Conservation (phyloP, 768 basidiomycete genomes). For the Termitomyces eurrhizus region DNA sequence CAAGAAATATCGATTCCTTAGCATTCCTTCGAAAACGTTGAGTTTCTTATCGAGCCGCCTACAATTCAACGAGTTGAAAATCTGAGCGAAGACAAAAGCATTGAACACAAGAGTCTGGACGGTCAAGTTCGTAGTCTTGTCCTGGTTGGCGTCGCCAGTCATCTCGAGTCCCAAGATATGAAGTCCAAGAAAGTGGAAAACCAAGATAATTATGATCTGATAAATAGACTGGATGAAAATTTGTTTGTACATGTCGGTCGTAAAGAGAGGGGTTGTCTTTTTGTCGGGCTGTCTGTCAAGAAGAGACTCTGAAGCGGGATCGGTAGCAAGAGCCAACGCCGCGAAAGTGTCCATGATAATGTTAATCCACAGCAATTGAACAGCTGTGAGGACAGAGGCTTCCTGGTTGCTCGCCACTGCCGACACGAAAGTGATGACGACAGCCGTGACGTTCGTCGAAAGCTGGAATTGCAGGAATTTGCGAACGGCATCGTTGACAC, state of each 20-base stretch:
- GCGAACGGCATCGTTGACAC: constrained; percentile 95
- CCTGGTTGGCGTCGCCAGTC: constrained; percentile 23
- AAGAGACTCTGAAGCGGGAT: constrained; percentile 78
- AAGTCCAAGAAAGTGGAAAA: constrained; percentile 85
- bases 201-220: constrained; percentile 76
- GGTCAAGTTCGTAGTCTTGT: too few species aligned
- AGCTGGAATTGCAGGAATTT: constrained; percentile 98
- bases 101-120: constrained; percentile 95
- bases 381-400: constrained; percentile 86
- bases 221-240: constrained; percentile 87
- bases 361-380: constrained; percentile 98
- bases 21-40: constrained; percentile 86
- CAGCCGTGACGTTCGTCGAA: constrained; percentile 93
- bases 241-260: constrained; percentile 95
- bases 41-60: constrained; percentile 79
- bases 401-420: constrained; percentile 79
- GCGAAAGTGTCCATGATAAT: constrained; percentile 99
- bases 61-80: constrained; percentile 94
- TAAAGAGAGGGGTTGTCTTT: constrained; percentile 86
- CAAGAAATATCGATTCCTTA: constrained; percentile 80
- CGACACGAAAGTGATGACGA: constrained; percentile 88
- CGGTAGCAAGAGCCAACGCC: constrained; percentile 94
- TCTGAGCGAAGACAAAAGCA: constrained; percentile 96
- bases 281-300: constrained; percentile 90
- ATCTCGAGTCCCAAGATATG: constrained; percentile 61